Conservation (phyloP, 805 yeast genomes). For the Zygoascus tannicola region DNA sequence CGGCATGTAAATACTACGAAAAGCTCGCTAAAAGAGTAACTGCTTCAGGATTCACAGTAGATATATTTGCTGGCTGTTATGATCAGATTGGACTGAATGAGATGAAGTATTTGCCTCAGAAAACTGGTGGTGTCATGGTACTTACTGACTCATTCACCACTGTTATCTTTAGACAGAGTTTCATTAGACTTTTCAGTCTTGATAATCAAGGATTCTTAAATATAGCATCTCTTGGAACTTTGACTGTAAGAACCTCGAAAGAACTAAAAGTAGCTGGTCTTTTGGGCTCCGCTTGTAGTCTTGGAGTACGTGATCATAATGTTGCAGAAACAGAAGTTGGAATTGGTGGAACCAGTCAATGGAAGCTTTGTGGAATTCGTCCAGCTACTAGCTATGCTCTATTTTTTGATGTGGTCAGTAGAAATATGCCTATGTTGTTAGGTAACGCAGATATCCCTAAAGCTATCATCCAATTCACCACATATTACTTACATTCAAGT, state of each 20-base stretch:
- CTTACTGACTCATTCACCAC: slow-evolving; percentile 91
- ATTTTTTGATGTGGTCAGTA: slow-evolving; percentile 59
- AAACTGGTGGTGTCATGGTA: slow-evolving; percentile 81
- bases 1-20: slow-evolving; percentile 73
- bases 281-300: slow-evolving; percentile 78
- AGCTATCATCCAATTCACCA: slow-evolving; percentile 61
- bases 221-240: slow-evolving; percentile 72
- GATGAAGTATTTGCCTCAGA: slow-evolving; percentile 73
- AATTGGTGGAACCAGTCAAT: slow-evolving; percentile 75
- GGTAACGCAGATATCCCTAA: slow-evolving; percentile 18
- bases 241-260: slow-evolving; percentile 73
- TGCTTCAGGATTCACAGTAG: slow-evolving; percentile 67
- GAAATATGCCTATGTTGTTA: slow-evolving; percentile 22
- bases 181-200: slow-evolving; percentile 66
- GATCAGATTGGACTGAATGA: slow-evolving; percentile 94
- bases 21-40: slow-evolving; percentile 61
- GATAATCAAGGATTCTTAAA: slow-evolving; percentile 72
- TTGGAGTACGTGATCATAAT: slow-evolving; percentile 31
- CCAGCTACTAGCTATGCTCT: slow-evolving; percentile 75
- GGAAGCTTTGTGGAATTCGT: slow-evolving; percentile 67
- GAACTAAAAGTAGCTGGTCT: slow-evolving; percentile 80
- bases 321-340: slow-evolving; percentile 85
- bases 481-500: slow-evolving; percentile 81
- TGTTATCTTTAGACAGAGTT: slow-evolving; percentile 85
- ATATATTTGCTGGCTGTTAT: slow-evolving; percentile 88